phyloP scores from a whole-genome alignment of 768 basidiomycete species.

The Inosperma sp. region DNA sequence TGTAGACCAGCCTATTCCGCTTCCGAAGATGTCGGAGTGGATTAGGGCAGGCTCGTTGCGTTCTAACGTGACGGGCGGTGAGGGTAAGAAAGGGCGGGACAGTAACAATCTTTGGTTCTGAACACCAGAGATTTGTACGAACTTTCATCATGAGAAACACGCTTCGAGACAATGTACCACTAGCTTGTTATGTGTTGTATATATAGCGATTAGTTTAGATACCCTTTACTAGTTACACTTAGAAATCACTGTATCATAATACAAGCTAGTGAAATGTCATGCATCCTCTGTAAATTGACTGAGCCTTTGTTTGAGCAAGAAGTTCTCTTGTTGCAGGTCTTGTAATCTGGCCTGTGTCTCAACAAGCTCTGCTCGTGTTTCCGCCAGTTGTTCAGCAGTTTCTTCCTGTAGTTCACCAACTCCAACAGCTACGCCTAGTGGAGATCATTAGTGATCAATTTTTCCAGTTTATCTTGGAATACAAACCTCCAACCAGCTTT shows the following conservation, averaged over 20 bases:
- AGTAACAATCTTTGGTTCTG: constrained; percentile 2
- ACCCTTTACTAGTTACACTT: background rate
- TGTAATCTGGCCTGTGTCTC: constrained; percentile 40
- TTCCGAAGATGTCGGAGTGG: constrained; percentile 50
- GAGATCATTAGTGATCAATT: background rate
- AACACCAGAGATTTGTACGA: background rate
- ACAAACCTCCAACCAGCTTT: constrained; percentile 64
- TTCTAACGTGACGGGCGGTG: background rate
- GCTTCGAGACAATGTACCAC: too few species aligned
- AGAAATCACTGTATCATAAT: too few species aligned
- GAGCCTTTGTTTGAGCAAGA: constrained; percentile 42
- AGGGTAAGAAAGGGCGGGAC: background rate
- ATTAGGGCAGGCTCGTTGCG: constrained; percentile 39
- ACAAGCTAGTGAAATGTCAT: too few species aligned
- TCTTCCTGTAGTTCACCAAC: constrained; percentile 67
- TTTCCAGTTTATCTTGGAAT: too few species aligned
- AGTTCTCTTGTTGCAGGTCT: constrained; percentile 49
- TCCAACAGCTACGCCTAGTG: constrained; percentile 66
- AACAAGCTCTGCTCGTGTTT: constrained; percentile 47
- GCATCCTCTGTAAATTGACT: background rate
- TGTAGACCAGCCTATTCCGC: constrained; percentile 53
- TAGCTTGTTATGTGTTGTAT: too few species aligned
- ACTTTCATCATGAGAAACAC: too few species aligned
- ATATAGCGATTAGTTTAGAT: too few species aligned
- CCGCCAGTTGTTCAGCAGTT: constrained; percentile 42